Evolutionary conservation across 169 alveolate genomes (phyloP), one percentile per base, ranked within the genome.

Genomic region (Ichthyophthirius multifiliis): DNA sequence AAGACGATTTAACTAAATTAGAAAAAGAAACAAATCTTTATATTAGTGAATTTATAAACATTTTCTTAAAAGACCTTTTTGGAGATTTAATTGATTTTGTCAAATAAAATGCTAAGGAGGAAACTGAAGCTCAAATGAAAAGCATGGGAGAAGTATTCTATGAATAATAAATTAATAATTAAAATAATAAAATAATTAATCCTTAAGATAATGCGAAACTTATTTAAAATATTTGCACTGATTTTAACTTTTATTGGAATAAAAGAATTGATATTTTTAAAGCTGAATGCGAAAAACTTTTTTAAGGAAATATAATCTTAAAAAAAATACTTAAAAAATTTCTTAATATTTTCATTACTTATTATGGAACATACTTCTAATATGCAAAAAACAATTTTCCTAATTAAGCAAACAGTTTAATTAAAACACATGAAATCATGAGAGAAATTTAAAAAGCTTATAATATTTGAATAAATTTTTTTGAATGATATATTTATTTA

Each of bases 1-100:
- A 27, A 47, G 80, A 81, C 6, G 82, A 81, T 30, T 47, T 55
- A 12, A 23, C 41, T 3, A 43, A 64, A 4, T 37, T 81, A 5
- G 86, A 81, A 30, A 81, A 71, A n/a, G 86, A 81, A 31, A 65
- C 74, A 20, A 71, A 81, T 48, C 37, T 64, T 12, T 81, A 46
- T 39, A 81, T 76, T 15, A 76, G 41, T 30, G 65, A 81, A 31
- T 73, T 71, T 5, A 43, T 71, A 3, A 65, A 73, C 13, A 81
- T 81, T 3, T 81, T 44, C 37, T 20, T 81, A 7, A 67, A 73
- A 30, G 86, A 81, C 15, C 44, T 81, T 12, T 81, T 81, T 71
- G 80, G 86, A 2, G 73, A 73, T 62, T 62, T 81, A 62, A 76
- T 81, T 0, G 86, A 81, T 71, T 81, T 71, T 23, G 63, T 73